Base-by-base conservation (phyloP, 75 land plant species). In the Larix kaempferi region DNA sequence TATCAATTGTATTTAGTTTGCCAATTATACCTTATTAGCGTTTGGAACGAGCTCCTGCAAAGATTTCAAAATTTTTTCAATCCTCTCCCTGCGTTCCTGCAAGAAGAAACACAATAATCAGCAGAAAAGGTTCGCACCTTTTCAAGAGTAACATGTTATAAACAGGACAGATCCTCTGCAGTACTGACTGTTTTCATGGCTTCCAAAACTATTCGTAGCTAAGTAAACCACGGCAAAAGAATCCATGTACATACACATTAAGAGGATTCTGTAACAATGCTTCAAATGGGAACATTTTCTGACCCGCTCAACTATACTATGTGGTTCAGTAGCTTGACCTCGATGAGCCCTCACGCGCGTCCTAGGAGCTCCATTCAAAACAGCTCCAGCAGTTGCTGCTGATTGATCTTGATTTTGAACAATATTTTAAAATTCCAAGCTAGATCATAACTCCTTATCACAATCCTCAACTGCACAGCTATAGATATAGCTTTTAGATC, bases 271-370 rank as follows among this genome's bases (percentile, higher is more conserved):
- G 65, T 62, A 62, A 62, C 65, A 62, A 65, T 65, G 35, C 69
- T 65, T 29, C 39, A 65, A 65, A 65, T 65, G 39, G 69, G 69
- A 65, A 65, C 69, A 65, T 65, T 29, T 65, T 65, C 88, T 54
- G 25, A 86, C 89, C 80, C 90, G 75, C 71, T 88, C 90, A 41
- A 87, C 90, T 76, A 88, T 88, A 56, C 90, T 88, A 57, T 88
- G 89, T 66, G 89, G 89, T 76, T 88, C 89, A 71, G 89, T 88
- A 15, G 89, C 89, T 77, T 88, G 90, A 26, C 87, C 90, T 58
- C 90, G 77, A 21, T 87, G 72, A 69, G 90, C 90, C 69, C 90
- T 85, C 11, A 78, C 82, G 23, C 86, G 79, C 56, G 71, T 76
- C 54, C 83, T 77, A n/a, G 58, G 35, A 77, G 63, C 79, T 17